phyloP scores from a whole-genome alignment of 2,329 filamentous ascomycete species.

The Thermomyces lanuginosus region DNA sequence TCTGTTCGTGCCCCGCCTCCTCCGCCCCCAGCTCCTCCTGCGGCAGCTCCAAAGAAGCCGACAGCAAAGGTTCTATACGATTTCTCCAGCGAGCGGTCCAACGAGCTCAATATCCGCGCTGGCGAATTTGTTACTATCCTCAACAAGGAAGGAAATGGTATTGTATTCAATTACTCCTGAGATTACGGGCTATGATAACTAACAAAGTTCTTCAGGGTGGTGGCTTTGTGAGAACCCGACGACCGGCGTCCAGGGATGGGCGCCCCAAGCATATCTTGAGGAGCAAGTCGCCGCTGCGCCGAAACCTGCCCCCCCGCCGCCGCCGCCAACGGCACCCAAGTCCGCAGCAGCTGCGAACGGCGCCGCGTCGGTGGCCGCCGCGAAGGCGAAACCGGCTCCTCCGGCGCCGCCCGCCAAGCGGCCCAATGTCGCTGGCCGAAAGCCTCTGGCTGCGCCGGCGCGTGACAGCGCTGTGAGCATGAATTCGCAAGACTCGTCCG shows the following conservation, averaged over 20 bases:
- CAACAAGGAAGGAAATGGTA: slow-evolving; percentile 93
- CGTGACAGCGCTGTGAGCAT: slow-evolving; percentile 47
- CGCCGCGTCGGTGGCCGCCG: slow-evolving; percentile 25
- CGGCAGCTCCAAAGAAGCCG: slow-evolving; percentile 47
- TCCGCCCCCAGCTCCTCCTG: slow-evolving; percentile 47
- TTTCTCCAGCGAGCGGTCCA: slow-evolving; percentile 67
- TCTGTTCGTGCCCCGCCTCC: slow-evolving; percentile 41
- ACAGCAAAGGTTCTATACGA: slow-evolving; percentile 87
- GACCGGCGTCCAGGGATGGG: slow-evolving; percentile 67
- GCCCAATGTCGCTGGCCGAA: slow-evolving; percentile 49
- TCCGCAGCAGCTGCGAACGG: slow-evolving; percentile 49
- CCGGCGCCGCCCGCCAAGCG: slow-evolving; percentile 68
- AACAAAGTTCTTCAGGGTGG: slow-evolving; percentile 53
- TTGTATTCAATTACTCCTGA: slow-evolving; percentile 16
- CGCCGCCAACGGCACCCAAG: slow-evolving; percentile 31
- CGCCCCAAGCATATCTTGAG: slow-evolving; percentile 85
- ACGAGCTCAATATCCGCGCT: slow-evolving; percentile 65
- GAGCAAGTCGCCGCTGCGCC: slow-evolving; percentile 45
- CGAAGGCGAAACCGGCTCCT: slow-evolving; percentile 50
- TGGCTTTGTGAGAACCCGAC: slow-evolving; percentile 71
- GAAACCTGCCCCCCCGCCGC: slow-evolving; percentile 40
- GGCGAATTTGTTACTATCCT: slow-evolving; percentile 76
- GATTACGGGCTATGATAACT: slow-evolving; percentile 9
- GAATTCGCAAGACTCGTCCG: slow-evolving; percentile 34
- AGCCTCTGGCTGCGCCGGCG: slow-evolving; percentile 49